Percentiles rank a stretch among this genome's conserved stretches.
These are phyloP conservation scores for Zygotorulaspora danielsina DNA, from an alignment of 805 yeast genomes.

Conservation along the genomic window DNA sequence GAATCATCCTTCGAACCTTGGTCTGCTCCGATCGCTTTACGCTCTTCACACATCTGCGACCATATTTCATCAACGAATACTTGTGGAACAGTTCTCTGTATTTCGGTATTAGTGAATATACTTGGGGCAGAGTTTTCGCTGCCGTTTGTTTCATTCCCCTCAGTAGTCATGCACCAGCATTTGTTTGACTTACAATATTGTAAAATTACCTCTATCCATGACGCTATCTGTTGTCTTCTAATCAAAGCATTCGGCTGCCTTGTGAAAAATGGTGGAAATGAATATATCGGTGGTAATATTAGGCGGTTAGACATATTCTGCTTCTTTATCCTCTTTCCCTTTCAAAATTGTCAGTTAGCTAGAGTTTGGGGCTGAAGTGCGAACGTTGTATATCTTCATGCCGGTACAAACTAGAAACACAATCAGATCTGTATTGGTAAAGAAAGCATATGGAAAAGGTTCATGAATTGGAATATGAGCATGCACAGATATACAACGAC, in stretches of 20 bases:
- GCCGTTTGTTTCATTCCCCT: slow-evolving; percentile 33
- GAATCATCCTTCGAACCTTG: slow-evolving; percentile 37
- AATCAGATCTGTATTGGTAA: no score
- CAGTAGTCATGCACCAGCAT: slow-evolving; percentile 49
- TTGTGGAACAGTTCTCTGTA: slow-evolving; percentile 51
- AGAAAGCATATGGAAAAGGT: slow-evolving; percentile 13
- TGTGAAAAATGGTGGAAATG: slow-evolving; percentile 90
- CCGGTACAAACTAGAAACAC: background rate
- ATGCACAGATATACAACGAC: slow-evolving; percentile 34
- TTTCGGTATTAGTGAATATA: slow-evolving; percentile 49
- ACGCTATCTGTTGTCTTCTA: slow-evolving; percentile 67
- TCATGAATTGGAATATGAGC: slow-evolving; percentile 26
- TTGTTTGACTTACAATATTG: slow-evolving; percentile 54
- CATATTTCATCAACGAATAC: slow-evolving; percentile 56
- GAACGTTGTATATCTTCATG: no score
- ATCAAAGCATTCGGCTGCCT: slow-evolving; percentile 80
- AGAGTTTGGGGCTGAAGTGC: no score
- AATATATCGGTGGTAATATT: slow-evolving; percentile 51
- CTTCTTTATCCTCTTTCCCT: background rate
- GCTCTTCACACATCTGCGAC: slow-evolving; percentile 49
- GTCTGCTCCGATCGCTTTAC: slow-evolving; percentile 50
- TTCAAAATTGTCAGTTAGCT: no score
- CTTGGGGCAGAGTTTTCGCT: slow-evolving; percentile 14
- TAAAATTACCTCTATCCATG: slow-evolving; percentile 68
- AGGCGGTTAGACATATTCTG: background rate